phyloP scores from a whole-genome alignment of 441 rosid species.

The Erysimum cheiri region DNA sequence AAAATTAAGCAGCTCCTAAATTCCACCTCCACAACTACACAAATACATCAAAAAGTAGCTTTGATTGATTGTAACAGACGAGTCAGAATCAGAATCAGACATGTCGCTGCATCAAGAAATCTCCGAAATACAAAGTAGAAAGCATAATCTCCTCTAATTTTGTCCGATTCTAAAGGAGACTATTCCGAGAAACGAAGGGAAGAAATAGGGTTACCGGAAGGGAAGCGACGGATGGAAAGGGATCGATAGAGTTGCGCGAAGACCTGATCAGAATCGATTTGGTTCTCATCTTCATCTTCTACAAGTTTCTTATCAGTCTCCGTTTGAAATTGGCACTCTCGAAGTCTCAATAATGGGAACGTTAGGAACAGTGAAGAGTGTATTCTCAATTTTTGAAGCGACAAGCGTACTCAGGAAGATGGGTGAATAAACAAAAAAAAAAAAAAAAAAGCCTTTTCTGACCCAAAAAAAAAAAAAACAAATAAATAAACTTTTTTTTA shows the following conservation, averaged over 20 bases:
- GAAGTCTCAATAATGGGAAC: not conserved
- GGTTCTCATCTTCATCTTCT: slow-evolving; percentile 29
- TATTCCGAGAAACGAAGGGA: slow-evolving; percentile 1
- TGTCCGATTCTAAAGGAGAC: not conserved
- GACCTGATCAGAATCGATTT: slow-evolving; percentile 33
- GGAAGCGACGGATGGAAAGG: slow-evolving; percentile 12
- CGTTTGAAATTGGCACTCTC: slow-evolving; percentile 17
- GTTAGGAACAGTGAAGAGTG: slow-evolving; percentile 5
- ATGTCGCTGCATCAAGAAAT: not conserved
- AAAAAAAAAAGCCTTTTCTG: not conserved
- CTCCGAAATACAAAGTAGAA: too few relatives aligned
- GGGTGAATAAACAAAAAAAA: not conserved
- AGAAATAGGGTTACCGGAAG: slow-evolving; percentile 31
- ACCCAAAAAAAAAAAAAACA: not conserved
- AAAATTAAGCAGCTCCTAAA: not conserved
- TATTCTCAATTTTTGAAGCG: slow-evolving; percentile 5
- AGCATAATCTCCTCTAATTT: not conserved
- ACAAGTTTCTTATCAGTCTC: slow-evolving; percentile 10
- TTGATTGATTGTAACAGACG: not conserved
- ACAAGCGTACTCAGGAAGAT: slow-evolving; percentile 27
- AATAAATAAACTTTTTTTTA: not conserved
- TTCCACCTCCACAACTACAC: not conserved
- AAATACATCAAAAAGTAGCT: not conserved
- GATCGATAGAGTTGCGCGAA: slow-evolving; percentile 23
- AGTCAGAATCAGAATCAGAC: not conserved